Percentiles rank a stretch among this genome's conserved stretches.
phyloP scores from a whole-genome alignment of 2,329 filamentous ascomycete species.

The Aspergillus neotritici region DNA sequence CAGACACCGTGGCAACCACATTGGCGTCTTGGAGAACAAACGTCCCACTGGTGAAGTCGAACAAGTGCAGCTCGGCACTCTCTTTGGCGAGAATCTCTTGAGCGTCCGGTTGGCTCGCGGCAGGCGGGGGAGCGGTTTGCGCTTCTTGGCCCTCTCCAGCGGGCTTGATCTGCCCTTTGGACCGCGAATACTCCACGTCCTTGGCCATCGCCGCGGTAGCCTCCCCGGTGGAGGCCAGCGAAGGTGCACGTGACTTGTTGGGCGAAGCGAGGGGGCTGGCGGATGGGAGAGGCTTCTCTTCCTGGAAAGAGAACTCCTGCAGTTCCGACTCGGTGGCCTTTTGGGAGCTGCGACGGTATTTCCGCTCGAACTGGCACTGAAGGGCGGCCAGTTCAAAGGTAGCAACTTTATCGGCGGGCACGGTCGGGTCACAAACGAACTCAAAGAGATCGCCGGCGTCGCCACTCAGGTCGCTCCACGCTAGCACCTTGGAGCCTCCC shows the following conservation, averaged over 20 bases:
- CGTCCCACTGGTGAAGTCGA: conserved; percentile 79
- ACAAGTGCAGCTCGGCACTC: conserved; percentile 81
- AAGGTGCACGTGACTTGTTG: conserved; percentile 28
- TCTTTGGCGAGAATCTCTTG: conserved; percentile 70
- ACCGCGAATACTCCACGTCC: conserved; percentile 39
- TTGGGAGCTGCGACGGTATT: conserved; percentile 74
- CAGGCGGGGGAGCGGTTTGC: conserved; percentile 56
- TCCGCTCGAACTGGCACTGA: conserved; percentile 97
- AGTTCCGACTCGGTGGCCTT: conserved; percentile 78
- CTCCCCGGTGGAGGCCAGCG: conserved; percentile 36
- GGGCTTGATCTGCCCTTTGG: conserved; percentile 37
- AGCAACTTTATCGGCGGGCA: conserved; percentile 64
- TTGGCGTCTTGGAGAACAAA: conserved; percentile 74
- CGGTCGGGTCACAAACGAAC: conserved; percentile 81
- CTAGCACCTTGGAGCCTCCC: conserved; percentile 76
- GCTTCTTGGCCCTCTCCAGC: conserved; percentile 34
- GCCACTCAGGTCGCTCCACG: conserved; percentile 91
- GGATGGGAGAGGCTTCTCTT: conserved; percentile 55
- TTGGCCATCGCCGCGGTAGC: conserved; percentile 41
- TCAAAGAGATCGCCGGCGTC: conserved; percentile 95
- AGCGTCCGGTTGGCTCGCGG: conserved; percentile 58
- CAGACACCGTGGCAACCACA: conserved; percentile 73
- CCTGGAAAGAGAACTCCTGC: conserved; percentile 70
- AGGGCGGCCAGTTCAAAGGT: conserved; percentile 77
- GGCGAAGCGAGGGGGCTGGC: conserved; percentile 54